phyloP scores from a whole-genome alignment of 805 yeast species.

The Kodamaea sagamina region DNA sequence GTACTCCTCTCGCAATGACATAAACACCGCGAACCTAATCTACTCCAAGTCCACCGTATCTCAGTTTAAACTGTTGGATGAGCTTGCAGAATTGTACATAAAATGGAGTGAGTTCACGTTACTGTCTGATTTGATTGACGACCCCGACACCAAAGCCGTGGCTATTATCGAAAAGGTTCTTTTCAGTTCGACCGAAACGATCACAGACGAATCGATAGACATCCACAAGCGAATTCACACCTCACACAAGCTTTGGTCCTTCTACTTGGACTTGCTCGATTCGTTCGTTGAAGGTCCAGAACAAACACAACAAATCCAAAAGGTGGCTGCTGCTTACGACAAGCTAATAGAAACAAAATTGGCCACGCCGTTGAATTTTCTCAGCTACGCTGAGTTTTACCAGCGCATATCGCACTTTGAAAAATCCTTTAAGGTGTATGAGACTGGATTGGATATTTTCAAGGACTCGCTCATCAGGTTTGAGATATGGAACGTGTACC shows the following conservation, averaged over 20 bases:
- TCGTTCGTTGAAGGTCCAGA: constrained; percentile 46
- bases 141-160: constrained; percentile 43
- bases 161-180: constrained; percentile 33
- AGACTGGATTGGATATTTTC: constrained; percentile 65
- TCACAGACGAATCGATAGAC: neutral
- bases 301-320: constrained; percentile 17
- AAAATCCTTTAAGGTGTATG: constrained; percentile 61
- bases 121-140: constrained; percentile 33
- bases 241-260: constrained; percentile 73
- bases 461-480: constrained; percentile 53
- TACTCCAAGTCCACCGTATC: constrained; percentile 68
- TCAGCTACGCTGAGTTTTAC: constrained; percentile 65
- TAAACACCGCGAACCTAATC: constrained; percentile 60
- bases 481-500: constrained; percentile 73
- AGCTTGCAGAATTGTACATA: constrained; percentile 68
- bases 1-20: constrained; percentile 58
- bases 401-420: constrained; percentile 49
- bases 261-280: constrained; percentile 71
- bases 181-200: constrained; percentile 40
- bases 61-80: constrained; percentile 62
- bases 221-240: constrained; percentile 10
- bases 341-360: constrained; percentile 49
- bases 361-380: constrained; percentile 65
- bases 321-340: constrained; percentile 29
- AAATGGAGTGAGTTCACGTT: constrained; percentile 74